Conservation (phyloP, 768 basidiomycete genomes). For the Termitomyces sp. region DNA sequence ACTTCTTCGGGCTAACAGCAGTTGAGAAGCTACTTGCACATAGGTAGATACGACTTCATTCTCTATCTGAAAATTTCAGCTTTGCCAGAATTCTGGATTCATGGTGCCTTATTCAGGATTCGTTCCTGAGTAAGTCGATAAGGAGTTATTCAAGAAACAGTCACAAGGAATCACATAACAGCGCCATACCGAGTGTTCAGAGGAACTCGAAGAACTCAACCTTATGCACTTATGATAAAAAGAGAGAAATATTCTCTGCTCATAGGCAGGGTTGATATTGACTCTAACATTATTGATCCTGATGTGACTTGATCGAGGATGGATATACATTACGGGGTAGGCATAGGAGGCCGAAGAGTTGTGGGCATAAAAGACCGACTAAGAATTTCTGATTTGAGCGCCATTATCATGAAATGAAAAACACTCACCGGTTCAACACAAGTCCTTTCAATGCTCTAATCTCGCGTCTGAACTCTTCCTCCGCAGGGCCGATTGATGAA, state of each 20-base stretch:
- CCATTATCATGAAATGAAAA: neutral
- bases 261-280: neutral
- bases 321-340: neutral
- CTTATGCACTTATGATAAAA: neutral
- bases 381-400: neutral
- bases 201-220: neutral
- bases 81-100: neutral
- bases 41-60: neutral
- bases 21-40: neutral
- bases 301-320: neutral
- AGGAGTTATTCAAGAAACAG: neutral
- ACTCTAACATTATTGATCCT: neutral
- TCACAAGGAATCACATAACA: neutral
- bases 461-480: slow-evolving; percentile 70
- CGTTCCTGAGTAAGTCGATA: neutral
- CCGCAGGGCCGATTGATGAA: slow-evolving; percentile 32
- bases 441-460: slow-evolving; percentile 76
- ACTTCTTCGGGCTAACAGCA: neutral
- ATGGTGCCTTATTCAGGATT: neutral
- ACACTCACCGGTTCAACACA: slow-evolving; percentile 62
- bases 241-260: neutral
- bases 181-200: neutral
- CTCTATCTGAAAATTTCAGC: neutral
- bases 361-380: slow-evolving; percentile 39
- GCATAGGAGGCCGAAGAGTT: slow-evolving; percentile 18